Base-by-base conservation (phyloP, 2,329 filamentous ascomycete genomes). In the Davidsoniella neocaledoniae region DNA sequence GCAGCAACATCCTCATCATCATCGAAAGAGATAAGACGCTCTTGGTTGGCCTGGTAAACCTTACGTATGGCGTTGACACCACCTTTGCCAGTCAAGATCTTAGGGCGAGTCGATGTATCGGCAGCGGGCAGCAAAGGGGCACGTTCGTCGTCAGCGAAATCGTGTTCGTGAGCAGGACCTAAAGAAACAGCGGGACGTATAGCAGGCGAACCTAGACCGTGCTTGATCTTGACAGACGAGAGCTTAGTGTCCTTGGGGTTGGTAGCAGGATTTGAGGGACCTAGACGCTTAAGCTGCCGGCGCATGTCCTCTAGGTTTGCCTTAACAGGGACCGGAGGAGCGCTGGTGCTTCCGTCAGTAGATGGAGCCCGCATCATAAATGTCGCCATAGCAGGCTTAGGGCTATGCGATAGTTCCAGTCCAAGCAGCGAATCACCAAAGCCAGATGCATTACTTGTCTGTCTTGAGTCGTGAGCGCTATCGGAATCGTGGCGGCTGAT, bases 211-310 rank as follows among this genome's bases (percentile, higher is more conserved):
- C 41, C 49, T 10, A 65, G 56, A 23, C 65, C 65, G 55, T 66
- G 65, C 64, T 83, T 83, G 56, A 83, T 79, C 62, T 82, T 82
- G 56, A 83, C 78, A 0, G 78, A 73, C 16, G 76, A 73, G 16
- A 73, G 74, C 16, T 71, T 70, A 1, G 77, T 80, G 51, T 70
- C 71, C 60, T 74, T 77, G 1, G 79, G 79, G 50, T 79, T 77
- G 14, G 73, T 72, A 5, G 79, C 79, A 17, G 74, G 72, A 58
- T 83, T 83, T 1, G 78, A 81, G 0, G 79, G 79, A 0, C 79
- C 79, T 0, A 83, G 72, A 54, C 77, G 72, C 55, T 77, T 79
- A 42, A 83, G 66, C 55, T 81, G 75, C 57, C 77, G 71, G 57
- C 69, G 71, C 65, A 81, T 76, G 47, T 82, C 77, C 47, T 76